Conservation (phyloP, 176 grass and related monocot genomes). For the Areca catechu region DNA sequence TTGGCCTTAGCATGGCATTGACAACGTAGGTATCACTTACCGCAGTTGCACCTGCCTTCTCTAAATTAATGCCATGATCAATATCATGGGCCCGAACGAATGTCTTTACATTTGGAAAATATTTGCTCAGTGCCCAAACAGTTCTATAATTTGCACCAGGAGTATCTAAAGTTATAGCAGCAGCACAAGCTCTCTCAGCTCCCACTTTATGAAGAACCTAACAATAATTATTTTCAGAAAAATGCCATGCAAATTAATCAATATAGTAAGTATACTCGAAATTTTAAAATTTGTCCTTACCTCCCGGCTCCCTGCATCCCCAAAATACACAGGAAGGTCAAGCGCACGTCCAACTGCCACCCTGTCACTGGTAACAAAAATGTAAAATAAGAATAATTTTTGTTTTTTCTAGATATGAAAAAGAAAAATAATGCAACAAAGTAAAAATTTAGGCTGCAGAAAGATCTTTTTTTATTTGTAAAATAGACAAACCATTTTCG, state of each 20-base stretch:
- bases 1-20: too few relatives aligned
- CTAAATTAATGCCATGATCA: conserved; percentile 95
- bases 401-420: too few relatives aligned
- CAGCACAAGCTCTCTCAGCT: conserved; percentile 92
- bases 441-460: too few relatives aligned
- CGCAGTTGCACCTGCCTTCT: conserved; percentile 91
- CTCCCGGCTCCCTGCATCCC: conserved; percentile 98
- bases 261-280: not conserved
- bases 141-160: conserved; percentile 97
- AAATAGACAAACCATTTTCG: too few relatives aligned
- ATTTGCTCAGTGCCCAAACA: conserved; percentile 97
- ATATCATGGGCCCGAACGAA: conserved; percentile 98
- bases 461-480: too few relatives aligned
- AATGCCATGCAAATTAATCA: conserved; percentile 4
- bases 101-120: conserved; percentile 94
- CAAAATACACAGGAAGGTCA: conserved; percentile 96
- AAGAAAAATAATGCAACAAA: too few relatives aligned
- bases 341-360: conserved; percentile 89
- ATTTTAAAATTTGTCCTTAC: conserved; percentile 20
- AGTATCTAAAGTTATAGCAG: conserved; percentile 97
- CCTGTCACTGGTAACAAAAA: conserved; percentile 55
- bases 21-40: conserved; percentile 40
- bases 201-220: conserved; percentile 99
- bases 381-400: conserved; percentile 13
- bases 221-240: conserved; percentile 14